These are phyloP conservation scores for Aquilaria agallochum DNA, from an alignment of 441 rosid genomes.

Conservation along the genomic window DNA sequence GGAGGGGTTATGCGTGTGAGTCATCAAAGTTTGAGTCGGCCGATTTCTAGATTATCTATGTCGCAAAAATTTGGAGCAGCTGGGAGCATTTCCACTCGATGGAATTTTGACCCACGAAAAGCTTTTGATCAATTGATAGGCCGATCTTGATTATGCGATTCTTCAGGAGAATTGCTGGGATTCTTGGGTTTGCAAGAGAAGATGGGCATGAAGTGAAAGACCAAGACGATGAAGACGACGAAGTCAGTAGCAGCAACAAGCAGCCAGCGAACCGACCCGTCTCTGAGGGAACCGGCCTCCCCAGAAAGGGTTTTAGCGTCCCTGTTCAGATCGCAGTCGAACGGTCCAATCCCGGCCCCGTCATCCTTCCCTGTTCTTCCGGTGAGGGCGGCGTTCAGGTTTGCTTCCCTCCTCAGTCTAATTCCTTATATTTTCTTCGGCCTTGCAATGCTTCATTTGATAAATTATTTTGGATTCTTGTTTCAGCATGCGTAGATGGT, in stretches of 20 bases:
- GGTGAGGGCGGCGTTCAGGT: constrained; percentile 90
- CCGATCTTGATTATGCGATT: constrained; percentile 52
- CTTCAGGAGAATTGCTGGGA: constrained; percentile 71
- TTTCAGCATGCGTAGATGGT: background rate
- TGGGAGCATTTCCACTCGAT: too few species aligned
- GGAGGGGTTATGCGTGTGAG: too few species aligned
- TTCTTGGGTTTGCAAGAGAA: constrained; percentile 64
- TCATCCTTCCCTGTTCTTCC: constrained; percentile 52
- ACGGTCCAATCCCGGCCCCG: constrained; percentile 51
- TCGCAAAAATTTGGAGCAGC: too few species aligned
- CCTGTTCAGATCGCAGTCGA: constrained; percentile 71
- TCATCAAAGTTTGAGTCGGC: too few species aligned
- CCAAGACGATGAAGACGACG: constrained; percentile 30
- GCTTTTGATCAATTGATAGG: background rate
- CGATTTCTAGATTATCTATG: too few species aligned
- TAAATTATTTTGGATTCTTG: background rate
- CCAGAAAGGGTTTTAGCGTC: constrained; percentile 69
- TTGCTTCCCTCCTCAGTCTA: background rate
- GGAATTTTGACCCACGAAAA: too few species aligned
- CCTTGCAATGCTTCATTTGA: background rate
- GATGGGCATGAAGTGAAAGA: constrained; percentile 45
- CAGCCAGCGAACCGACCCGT: constrained; percentile 18
- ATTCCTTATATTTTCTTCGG: background rate
- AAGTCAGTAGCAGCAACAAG: constrained; percentile 16
- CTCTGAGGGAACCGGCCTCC: constrained; percentile 55